Evolutionary conservation across 2,329 filamentous ascomycete species (phyloP).

Genomic region (Calonectria hongkongensis): DNA sequence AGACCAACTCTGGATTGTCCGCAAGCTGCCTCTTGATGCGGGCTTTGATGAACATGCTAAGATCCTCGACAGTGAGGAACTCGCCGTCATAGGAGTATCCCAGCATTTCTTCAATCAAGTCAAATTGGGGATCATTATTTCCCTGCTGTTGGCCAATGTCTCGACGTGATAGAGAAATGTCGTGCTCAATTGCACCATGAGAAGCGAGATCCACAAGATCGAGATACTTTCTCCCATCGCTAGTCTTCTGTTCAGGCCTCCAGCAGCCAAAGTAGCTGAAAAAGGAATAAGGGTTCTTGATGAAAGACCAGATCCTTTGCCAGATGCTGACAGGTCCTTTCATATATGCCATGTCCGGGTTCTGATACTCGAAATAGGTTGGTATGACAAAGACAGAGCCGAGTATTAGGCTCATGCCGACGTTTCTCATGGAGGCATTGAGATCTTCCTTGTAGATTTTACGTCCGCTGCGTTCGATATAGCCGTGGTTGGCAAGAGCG

Average conservation of each 20-base stretch:
- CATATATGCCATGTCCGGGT: not conserved
- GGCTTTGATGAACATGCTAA: not conserved
- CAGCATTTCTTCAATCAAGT: not conserved
- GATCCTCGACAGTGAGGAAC: not conserved
- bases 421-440: not conserved
- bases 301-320: not conserved
- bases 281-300: conserved; percentile 11
- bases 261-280: conserved; percentile 13
- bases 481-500: conserved; percentile 9
- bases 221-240: not conserved
- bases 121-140: not conserved
- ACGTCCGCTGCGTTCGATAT: not conserved
- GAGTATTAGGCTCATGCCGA: not conserved
- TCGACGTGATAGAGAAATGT: conserved; percentile 8
- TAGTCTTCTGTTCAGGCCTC: not conserved
- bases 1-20: conserved; percentile 10
- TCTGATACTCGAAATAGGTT: not conserved
- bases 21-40: not conserved
- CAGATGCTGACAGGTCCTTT: not conserved
- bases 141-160: not conserved
- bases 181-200: conserved; percentile 8
- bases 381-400: conserved; percentile 6
- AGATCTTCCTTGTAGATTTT: conserved; percentile 2
- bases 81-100: not conserved
- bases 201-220: conserved; percentile 8